Evolutionary conservation across 805 yeast species (phyloP).

Genomic region (Ogataea zsoltii): DNA sequence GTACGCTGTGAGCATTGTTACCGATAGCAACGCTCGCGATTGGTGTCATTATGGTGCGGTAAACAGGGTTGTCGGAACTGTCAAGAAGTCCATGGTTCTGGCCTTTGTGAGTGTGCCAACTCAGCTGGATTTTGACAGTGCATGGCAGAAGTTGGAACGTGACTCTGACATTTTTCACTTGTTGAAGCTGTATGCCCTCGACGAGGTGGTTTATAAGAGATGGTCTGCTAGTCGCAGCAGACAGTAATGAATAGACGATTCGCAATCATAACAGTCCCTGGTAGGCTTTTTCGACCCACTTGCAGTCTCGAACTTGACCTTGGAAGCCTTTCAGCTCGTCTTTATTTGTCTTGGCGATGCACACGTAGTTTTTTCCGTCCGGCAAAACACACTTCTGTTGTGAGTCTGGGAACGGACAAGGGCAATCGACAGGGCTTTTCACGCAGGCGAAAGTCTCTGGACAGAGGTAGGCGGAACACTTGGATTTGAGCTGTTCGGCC

Average conservation of each 20-base stretch:
- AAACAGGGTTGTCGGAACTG: constrained; percentile 84
- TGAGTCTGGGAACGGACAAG: constrained; percentile 86
- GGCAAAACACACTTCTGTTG: constrained; percentile 83
- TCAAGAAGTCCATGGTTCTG: constrained; percentile 73
- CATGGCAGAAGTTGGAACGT: constrained; percentile 12
- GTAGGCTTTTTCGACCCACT: constrained; percentile 78
- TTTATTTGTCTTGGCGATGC: constrained; percentile 75
- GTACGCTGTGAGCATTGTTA: constrained; percentile 51
- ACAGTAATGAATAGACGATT: constrained; percentile 45
- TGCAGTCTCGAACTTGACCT: constrained; percentile 72
- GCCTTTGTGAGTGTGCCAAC: constrained; percentile 62
- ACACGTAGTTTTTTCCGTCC: constrained; percentile 60
- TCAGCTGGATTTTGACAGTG: constrained; percentile 30
- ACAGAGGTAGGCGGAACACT: constrained; percentile 72
- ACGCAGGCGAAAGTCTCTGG: constrained; percentile 85
- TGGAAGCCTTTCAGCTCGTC: constrained; percentile 31
- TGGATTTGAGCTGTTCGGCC: constrained; percentile 37
- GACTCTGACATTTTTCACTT: constrained; percentile 28
- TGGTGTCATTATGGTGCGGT: constrained; percentile 68
- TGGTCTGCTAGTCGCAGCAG: constrained; percentile 88
- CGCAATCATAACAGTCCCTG: constrained; percentile 48
- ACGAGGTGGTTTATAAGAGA: constrained; percentile 70
- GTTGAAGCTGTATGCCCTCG: constrained; percentile 48
- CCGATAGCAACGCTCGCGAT: constrained; percentile 9
- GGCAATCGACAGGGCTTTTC: constrained; percentile 66